A percentile compares a stretch with the other conserved stretches of the same genome.
phyloP scores from a whole-genome alignment of 2,329 filamentous ascomycete species.

The Xylogone sp. region DNA sequence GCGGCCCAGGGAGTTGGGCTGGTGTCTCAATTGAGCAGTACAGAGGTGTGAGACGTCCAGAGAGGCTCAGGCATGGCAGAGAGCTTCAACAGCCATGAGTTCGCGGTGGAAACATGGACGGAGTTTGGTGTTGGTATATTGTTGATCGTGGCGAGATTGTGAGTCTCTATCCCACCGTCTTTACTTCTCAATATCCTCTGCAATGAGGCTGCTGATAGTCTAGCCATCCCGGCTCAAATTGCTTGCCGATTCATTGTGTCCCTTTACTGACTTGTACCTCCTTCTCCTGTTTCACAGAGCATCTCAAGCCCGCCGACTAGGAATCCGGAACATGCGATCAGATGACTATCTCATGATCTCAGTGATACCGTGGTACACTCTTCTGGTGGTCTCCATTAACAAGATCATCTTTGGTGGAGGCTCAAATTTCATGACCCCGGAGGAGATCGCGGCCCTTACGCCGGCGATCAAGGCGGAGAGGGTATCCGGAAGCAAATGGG shows the following conservation, averaged over 20 bases:
- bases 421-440: conserved; percentile 41
- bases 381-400: conserved; percentile 41
- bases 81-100: background rate
- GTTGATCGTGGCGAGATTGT: conserved; percentile 15
- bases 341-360: conserved; percentile 44
- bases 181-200: too few species aligned
- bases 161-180: conserved; percentile 2
- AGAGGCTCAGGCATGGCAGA: background rate
- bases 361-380: conserved; percentile 40
- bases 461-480: conserved; percentile 31
- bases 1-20: background rate
- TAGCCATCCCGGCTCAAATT: too few species aligned
- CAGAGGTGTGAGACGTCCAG: conserved; percentile 13
- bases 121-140: conserved; percentile 16
- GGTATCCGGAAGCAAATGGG: conserved; percentile 43
- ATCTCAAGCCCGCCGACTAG: conserved; percentile 27
- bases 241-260: too few species aligned
- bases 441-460: conserved; percentile 36
- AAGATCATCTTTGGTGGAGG: conserved; percentile 40
- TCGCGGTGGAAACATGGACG: conserved; percentile 18
- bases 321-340: conserved; percentile 34
- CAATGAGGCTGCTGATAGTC: too few species aligned
- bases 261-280: too few species aligned
- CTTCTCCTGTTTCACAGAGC: too few species aligned
- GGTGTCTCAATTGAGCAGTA: background rate